Conservation (phyloP, 2,329 filamentous ascomycete species). For the Madurella fahalii region DNA sequence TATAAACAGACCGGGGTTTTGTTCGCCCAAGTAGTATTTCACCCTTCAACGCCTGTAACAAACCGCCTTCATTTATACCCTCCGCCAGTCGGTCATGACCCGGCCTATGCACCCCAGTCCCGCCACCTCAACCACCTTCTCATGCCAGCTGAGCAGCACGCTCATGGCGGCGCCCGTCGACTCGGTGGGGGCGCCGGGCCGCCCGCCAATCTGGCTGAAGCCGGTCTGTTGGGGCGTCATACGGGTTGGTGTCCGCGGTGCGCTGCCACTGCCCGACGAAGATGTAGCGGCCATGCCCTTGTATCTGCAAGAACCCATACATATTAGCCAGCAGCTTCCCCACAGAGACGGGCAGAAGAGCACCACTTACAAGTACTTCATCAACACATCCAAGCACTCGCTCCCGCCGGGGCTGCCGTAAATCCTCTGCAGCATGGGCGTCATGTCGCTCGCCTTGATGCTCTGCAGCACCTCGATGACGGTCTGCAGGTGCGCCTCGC, state of each 20-base stretch:
- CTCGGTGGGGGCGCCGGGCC: conserved; percentile 53
- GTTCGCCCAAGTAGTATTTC: background rate
- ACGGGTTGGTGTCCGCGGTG: conserved; percentile 44
- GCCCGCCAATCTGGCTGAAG: conserved; percentile 72
- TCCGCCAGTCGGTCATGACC: conserved; percentile 94
- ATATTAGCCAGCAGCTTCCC: background rate
- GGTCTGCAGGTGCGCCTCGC: conserved; percentile 83
- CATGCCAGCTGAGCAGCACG: conserved; percentile 95
- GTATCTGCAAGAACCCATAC: conserved; percentile 49
- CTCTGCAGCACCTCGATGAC: conserved; percentile 92
- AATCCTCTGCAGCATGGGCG: conserved; percentile 76
- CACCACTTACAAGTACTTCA: conserved; percentile 84
- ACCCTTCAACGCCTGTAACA: conserved; percentile 25
- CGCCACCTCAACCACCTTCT: conserved; percentile 93
- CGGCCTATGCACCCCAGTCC: conserved; percentile 87
- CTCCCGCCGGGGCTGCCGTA: conserved; percentile 73
- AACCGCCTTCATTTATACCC: conserved; percentile 54
- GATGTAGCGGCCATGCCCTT: conserved; percentile 72
- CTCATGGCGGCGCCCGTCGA: conserved; percentile 89
- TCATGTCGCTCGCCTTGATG: conserved; percentile 96
- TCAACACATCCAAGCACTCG: conserved; percentile 85
- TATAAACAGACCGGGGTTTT: background rate
- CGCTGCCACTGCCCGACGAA: conserved; percentile 36
- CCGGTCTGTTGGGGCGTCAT: conserved; percentile 75
- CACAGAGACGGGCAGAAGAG: background rate